Evolutionary conservation across 495 filamentous ascomycete species (phyloP).

Genomic region (Penicillium psychrofluorescens): DNA sequence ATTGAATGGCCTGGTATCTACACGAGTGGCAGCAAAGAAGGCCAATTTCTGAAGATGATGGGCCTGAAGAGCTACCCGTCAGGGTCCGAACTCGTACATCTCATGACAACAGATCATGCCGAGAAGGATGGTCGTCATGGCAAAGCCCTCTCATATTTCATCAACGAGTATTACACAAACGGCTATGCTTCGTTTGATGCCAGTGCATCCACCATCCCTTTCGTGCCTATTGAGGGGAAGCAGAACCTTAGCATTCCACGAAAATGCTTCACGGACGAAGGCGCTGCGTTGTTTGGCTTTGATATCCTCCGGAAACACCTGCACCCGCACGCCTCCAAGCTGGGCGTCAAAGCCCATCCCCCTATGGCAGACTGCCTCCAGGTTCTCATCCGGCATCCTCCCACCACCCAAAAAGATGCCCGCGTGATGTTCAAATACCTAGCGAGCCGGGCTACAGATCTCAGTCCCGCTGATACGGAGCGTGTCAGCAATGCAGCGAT

Average conservation of each 20-base stretch:
- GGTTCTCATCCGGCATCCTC: slow-evolving; percentile 61
- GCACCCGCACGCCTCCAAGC: slow-evolving; percentile 66
- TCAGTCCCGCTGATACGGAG: slow-evolving; percentile 52
- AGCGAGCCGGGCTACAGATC: slow-evolving; percentile 63
- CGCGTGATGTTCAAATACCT: slow-evolving; percentile 73
- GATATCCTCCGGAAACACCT: slow-evolving; percentile 66
- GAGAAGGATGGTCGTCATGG: slow-evolving; percentile 51
- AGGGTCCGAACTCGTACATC: slow-evolving; percentile 61
- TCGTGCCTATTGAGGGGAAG: slow-evolving; percentile 65
- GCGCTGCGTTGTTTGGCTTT: slow-evolving; percentile 70
- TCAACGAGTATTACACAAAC: slow-evolving; percentile 69
- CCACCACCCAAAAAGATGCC: slow-evolving; percentile 55
- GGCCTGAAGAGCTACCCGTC: slow-evolving; percentile 65
- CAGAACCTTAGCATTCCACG: slow-evolving; percentile 59
- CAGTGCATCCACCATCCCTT: slow-evolving; percentile 48
- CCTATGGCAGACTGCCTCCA: slow-evolving; percentile 67
- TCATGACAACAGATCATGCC: slow-evolving; percentile 57
- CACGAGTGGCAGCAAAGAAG: slow-evolving; percentile 56
- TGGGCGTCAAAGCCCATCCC: slow-evolving; percentile 77
- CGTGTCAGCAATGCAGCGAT: slow-evolving; percentile 57
- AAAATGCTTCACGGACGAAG: slow-evolving; percentile 75
- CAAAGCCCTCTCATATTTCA: slow-evolving; percentile 73
- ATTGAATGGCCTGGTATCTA: slow-evolving; percentile 77
- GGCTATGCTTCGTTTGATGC: slow-evolving; percentile 59
- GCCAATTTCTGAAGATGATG: slow-evolving; percentile 60